A percentile compares a stretch with the other conserved stretches of the same genome.
Conservation (phyloP, 2,329 filamentous ascomycete genomes). For the Aspergillus intermedius region DNA sequence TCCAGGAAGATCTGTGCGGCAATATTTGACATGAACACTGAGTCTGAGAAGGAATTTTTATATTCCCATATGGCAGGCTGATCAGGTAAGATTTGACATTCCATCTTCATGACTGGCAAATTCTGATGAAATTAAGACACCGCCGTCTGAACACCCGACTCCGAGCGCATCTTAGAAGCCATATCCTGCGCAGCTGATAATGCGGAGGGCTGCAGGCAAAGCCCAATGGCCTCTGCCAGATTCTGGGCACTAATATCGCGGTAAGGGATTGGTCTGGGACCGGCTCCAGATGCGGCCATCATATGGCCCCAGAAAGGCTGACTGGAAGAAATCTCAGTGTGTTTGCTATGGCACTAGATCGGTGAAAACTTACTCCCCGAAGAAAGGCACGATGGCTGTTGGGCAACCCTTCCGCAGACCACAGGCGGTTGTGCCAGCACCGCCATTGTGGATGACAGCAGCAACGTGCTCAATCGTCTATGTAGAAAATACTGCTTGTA, state of each 20-base stretch:
- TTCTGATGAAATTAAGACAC: constrained; percentile 42
- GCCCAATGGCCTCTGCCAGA: constrained; percentile 42
- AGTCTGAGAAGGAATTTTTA: no score
- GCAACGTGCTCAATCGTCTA: constrained; percentile 51
- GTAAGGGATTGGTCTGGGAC: constrained; percentile 44
- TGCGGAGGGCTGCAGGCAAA: constrained; percentile 36
- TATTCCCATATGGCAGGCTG: constrained; percentile 22
- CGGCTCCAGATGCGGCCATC: constrained; percentile 45
- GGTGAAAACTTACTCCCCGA: constrained; percentile 42
- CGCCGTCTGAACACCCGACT: constrained; percentile 37
- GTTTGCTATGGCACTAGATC: background rate
- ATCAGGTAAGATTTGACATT: constrained; percentile 18
- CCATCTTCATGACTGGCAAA: constrained; percentile 18
- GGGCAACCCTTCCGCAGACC: constrained; percentile 48
- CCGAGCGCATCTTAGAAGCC: constrained; percentile 33
- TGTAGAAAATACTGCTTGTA: constrained; percentile 42
- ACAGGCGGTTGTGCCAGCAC: no score
- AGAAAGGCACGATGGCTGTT: constrained; percentile 52
- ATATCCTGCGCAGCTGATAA: constrained; percentile 32
- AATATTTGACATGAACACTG: no score
- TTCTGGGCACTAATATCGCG: constrained; percentile 39
- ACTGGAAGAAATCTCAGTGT: constrained; percentile 8
- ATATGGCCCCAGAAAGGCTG: constrained; percentile 52
- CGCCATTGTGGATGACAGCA: constrained; percentile 54
- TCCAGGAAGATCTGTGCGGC: constrained; percentile 21